Conservation (phyloP, 202 grass and related monocot species). For the Sporobolus alterniflorus region DNA sequence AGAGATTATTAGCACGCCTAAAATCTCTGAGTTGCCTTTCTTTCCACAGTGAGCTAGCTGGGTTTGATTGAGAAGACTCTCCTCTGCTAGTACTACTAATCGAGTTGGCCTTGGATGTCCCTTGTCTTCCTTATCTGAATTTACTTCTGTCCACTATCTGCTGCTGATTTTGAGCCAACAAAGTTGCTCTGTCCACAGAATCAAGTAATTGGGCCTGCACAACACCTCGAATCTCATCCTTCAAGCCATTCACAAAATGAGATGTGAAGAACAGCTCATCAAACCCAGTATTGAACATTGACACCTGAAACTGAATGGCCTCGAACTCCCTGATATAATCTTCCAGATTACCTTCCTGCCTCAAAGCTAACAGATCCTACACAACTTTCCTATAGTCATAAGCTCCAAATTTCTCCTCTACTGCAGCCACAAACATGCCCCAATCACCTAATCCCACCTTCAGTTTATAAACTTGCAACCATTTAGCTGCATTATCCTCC, state of each 20-base stretch:
- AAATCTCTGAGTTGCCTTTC: neutral
- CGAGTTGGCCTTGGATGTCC: too few species aligned
- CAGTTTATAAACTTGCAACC: neutral
- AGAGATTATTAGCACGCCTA: neutral
- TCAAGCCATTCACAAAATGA: neutral
- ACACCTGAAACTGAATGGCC: neutral
- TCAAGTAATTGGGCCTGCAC: neutral
- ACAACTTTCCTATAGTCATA: neutral
- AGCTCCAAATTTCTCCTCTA: neutral
- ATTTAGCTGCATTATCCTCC: neutral
- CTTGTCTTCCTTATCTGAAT: too few species aligned
- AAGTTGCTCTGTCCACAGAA: accelerated
- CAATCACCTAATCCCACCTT: neutral
- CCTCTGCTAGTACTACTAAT: too few species aligned
- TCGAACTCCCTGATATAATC: neutral
- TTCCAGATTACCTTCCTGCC: neutral
- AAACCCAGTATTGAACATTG: neutral
- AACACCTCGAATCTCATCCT: accelerated
- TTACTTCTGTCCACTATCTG: too few species aligned
- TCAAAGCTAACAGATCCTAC: accelerated
- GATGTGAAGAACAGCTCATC: neutral
- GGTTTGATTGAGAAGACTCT: too few species aligned
- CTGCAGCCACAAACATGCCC: neutral
- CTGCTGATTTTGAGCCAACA: neutral
- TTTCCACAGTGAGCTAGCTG: neutral